Conservation (phyloP, 768 basidiomycete species). For the Austroboletus festivus region DNA sequence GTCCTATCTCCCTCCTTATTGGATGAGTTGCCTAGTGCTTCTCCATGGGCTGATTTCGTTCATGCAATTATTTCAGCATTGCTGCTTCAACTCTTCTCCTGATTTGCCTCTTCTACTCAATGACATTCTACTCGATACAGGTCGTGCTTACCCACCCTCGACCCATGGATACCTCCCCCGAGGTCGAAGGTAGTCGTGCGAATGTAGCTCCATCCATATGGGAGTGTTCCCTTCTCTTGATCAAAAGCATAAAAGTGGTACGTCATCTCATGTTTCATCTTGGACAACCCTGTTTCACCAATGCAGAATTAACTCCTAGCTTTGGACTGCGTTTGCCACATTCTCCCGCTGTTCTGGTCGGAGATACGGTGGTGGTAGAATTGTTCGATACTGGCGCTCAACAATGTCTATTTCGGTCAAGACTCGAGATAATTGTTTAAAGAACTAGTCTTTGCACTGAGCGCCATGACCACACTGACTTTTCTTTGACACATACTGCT, state of each 20-base stretch:
- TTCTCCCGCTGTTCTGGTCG: constrained; percentile 85
- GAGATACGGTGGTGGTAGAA: constrained; percentile 83
- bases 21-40: constrained; percentile 51
- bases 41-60: neutral
- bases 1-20: constrained; percentile 86
- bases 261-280: no score
- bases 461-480: no score
- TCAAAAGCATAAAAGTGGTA: constrained; percentile 69
- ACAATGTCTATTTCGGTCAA: no score
- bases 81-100: constrained; percentile 77
- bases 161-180: constrained; percentile 9
- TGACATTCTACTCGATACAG: constrained; percentile 94
- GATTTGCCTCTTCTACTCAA: constrained; percentile 89
- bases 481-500: no score
- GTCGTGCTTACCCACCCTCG: constrained; percentile 72
- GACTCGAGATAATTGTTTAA: no score
- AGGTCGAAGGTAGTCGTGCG: constrained; percentile 28
- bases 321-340: constrained; percentile 89
- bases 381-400: no score
- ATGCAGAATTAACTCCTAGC: constrained; percentile 42
- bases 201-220: constrained; percentile 45
- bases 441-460: no score
- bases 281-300: neutral
- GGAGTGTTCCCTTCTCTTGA: constrained; percentile 65
- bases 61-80: constrained; percentile 45